Base-by-base conservation (phyloP, 1,139 yeast species). In the Yamadazyma spencermartinsiae region DNA sequence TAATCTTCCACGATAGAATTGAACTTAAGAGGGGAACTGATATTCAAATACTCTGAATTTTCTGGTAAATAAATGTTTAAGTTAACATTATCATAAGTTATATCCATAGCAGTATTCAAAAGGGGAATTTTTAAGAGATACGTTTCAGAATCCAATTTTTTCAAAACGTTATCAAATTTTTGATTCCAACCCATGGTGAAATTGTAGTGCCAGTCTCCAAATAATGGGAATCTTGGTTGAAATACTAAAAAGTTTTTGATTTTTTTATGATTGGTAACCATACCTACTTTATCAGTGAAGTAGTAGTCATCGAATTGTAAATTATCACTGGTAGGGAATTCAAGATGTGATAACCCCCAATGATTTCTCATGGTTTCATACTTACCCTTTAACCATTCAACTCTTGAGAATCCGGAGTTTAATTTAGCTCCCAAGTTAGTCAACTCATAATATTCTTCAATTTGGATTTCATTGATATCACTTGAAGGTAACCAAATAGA, bases 161-260 rank as follows among this genome's bases (percentile, higher is more conserved):
- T 79, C 41, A 88, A 68, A 51, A 74, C 80, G 35, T 76, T 65
- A 19, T 67, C 56, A 34, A 89, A 64, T 29, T 72, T 67, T 48
- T 79, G 76, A 40, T 83, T 79, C 96, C 96, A 94, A 6, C 98
- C 98, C 54, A 92, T 66, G 15, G 98, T 92, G 69, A 88, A 92
- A 64, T 92, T 89, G 65, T 89, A 92, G 53, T 82, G 78, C 99
- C 99, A 92, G 30, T 90, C 95, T 35, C 98, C 99, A 64, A 88
- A 86, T 7, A 92, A 56, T 10, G 99, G 99, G 68, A 73, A 92
- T 58, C 99, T 76, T 40, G 98, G 98, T 54, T 76, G 80, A 48
- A 92, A 61, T 31, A 82, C 69, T 40, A 88, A 65, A 44, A 72
- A 76, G 36, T 61, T 55, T 40, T 73, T 64, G 12, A 73, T 54